These are phyloP conservation scores for Tephrocybe sp. DNA, from an alignment of 768 basidiomycete genomes.

Conservation along the genomic window DNA sequence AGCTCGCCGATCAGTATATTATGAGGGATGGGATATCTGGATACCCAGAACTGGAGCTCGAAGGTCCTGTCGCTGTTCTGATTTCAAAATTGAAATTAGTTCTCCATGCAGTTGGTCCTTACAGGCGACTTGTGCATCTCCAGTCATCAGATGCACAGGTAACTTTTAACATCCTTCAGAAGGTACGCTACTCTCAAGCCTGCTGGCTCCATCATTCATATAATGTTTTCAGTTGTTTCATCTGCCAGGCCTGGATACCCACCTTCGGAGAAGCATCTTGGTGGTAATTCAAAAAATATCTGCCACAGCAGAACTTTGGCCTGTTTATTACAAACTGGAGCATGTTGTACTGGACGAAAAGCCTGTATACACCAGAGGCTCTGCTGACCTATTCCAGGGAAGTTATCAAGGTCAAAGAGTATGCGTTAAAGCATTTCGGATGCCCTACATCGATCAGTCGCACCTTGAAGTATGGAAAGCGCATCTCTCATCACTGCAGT, in stretches of 20 bases:
- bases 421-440: neutral
- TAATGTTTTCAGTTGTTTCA: neutral
- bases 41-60: too few species aligned
- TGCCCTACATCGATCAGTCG: neutral
- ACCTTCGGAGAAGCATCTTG: neutral
- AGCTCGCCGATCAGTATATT: too few species aligned
- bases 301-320: neutral
- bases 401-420: neutral
- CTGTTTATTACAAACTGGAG: neutral
- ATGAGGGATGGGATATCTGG: too few species aligned
- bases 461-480: neutral
- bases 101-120: neutral
- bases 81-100: neutral
- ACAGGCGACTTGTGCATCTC: neutral
- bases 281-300: neutral
- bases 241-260: neutral
- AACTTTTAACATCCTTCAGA: neutral
- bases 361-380: neutral
- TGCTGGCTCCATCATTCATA: neutral
- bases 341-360: neutral
- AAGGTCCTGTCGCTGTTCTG: neutral
- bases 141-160: neutral
- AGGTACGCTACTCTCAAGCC: neutral
- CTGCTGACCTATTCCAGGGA: slow-evolving; percentile 2
- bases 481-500: neutral